Conservation (phyloP, 179 eudicot species). For the Beta lomatogona region DNA sequence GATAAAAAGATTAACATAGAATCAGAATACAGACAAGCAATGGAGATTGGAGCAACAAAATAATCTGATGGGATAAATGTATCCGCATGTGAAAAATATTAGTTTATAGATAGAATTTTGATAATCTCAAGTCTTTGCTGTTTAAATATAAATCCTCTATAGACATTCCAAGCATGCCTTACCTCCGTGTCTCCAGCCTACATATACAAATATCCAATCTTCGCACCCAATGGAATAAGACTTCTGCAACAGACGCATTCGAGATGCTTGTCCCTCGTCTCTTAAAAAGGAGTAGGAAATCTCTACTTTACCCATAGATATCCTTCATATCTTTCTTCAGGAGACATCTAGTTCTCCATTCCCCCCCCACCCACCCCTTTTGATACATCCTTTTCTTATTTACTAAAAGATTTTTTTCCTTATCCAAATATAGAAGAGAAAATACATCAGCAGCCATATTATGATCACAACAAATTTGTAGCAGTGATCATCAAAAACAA, state of each 20-base stretch:
- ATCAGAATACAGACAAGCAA: not conserved
- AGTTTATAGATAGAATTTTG: not conserved
- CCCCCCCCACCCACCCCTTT: not conserved
- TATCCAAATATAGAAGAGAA: no score
- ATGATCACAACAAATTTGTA: no score
- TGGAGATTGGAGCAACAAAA: slow-evolving; percentile 2
- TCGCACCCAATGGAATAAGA: not conserved
- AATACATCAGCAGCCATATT: no score
- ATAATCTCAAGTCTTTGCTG: not conserved
- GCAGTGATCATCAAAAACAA: no score
- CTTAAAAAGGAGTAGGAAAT: not conserved
- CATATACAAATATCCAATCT: not conserved
- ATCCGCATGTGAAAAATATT: not conserved
- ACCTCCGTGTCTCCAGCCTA: not conserved
- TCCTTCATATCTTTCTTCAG: not conserved
- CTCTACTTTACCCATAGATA: not conserved
- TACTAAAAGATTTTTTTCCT: not conserved
- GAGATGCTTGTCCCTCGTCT: not conserved
- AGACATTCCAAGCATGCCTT: not conserved
- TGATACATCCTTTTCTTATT: no score
- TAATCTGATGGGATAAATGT: not conserved
- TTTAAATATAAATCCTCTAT: not conserved
- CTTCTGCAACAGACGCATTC: not conserved
- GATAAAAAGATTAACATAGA: not conserved
- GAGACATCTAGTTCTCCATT: not conserved